A percentile compares a stretch with the other conserved stretches of the same genome.
phyloP scores from a whole-genome alignment of 2,329 filamentous ascomycete species.

The Hyphodiscus sp. region DNA sequence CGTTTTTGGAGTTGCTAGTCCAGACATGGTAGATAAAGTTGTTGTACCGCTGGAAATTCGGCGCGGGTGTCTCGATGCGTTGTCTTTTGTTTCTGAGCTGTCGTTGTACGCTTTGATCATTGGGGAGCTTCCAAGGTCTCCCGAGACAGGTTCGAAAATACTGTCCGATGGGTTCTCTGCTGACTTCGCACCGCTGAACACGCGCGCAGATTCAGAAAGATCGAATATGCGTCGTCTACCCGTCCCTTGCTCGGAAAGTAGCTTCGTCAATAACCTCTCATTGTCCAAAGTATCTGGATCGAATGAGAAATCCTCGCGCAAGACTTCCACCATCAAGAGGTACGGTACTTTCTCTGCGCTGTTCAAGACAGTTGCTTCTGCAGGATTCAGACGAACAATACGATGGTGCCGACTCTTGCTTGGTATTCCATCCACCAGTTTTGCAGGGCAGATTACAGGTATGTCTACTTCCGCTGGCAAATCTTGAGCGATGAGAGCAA shows the following conservation, averaged over 20 bases:
- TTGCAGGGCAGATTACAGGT: slow-evolving; percentile 72
- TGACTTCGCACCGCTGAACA: slow-evolving; percentile 32
- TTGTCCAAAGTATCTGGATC: slow-evolving; percentile 71
- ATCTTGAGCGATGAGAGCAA: slow-evolving; percentile 75
- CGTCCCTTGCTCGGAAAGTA: slow-evolving; percentile 51
- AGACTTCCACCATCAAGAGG: slow-evolving; percentile 75
- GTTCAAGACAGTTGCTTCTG: slow-evolving; percentile 78
- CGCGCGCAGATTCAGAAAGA: slow-evolving; percentile 57
- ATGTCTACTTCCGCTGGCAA: slow-evolving; percentile 79
- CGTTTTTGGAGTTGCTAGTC: slow-evolving; percentile 59
- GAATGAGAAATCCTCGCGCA: slow-evolving; percentile 77
- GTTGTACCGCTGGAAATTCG: slow-evolving; percentile 56
- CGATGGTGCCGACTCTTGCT: slow-evolving; percentile 73
- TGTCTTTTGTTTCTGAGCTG: slow-evolving; percentile 36
- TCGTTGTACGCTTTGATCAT: slow-evolving; percentile 54
- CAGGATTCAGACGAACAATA: slow-evolving; percentile 76
- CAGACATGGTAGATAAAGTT: slow-evolving; percentile 52
- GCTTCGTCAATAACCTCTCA: slow-evolving; percentile 51
- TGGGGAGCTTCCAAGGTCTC: slow-evolving; percentile 69
- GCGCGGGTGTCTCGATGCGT: slow-evolving; percentile 35
- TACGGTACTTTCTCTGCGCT: slow-evolving; percentile 84
- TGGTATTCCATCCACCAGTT: slow-evolving; percentile 64
- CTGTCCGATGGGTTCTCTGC: slow-evolving; percentile 48
- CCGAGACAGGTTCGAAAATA: slow-evolving; percentile 75
- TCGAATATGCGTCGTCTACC: slow-evolving; percentile 57